A percentile compares a stretch with the other conserved stretches of the same genome.
Conservation (phyloP, 2,329 filamentous ascomycete genomes). For the Talaromyces sp. region DNA sequence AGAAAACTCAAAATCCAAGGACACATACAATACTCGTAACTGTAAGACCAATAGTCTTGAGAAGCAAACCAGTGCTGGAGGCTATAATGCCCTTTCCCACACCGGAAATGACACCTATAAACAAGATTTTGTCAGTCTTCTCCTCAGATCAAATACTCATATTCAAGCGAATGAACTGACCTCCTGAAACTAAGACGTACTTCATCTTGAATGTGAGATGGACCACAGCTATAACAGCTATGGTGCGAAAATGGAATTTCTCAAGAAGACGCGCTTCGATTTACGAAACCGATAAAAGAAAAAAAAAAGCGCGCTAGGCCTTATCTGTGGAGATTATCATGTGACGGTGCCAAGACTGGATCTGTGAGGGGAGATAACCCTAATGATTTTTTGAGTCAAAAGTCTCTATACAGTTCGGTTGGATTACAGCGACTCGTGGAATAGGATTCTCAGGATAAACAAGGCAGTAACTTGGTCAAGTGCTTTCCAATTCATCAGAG, state of each 20-base stretch:
- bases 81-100: slow-evolving; percentile 58
- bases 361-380: background rate
- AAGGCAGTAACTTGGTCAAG: too few species aligned
- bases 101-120: slow-evolving; percentile 35
- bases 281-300: background rate
- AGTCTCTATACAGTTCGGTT: background rate
- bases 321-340: slow-evolving; percentile 12
- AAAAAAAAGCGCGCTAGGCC: slow-evolving; percentile 8
- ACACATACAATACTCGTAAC: slow-evolving; percentile 12
- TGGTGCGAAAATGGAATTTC: background rate
- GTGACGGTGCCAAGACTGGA: background rate
- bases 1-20: background rate
- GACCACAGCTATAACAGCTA: slow-evolving; percentile 10
- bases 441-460: too few species aligned
- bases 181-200: slow-evolving; percentile 71
- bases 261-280: background rate
- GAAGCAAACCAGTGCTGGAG: slow-evolving; percentile 67
- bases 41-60: slow-evolving; percentile 75
- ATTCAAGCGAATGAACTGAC: slow-evolving; percentile 24
- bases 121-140: background rate
- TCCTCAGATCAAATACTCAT: too few species aligned
- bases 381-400: background rate
- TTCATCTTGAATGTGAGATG: slow-evolving; percentile 52
- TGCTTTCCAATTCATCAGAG: background rate
- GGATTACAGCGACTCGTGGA: too few species aligned